Evolutionary conservation across 208 protist species (phyloP), one percentile per base, ranked within the genome.

Genomic region (Strigomonas galati): DNA sequence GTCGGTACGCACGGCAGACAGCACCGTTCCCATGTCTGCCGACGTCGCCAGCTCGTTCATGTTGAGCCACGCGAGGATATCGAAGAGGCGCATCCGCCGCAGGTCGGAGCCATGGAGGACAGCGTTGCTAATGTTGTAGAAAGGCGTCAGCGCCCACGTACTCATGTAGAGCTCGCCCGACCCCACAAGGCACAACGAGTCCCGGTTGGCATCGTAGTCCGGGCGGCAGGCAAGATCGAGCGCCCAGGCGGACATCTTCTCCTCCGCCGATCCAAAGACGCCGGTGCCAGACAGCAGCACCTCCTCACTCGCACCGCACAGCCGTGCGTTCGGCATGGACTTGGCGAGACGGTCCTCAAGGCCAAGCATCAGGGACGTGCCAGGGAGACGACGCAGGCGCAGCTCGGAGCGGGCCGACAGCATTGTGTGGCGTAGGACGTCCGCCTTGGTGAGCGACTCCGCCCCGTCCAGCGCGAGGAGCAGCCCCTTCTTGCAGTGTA

Each of bases 181-280:
- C 0, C 91, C 91, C 40, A 96, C 67, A 26, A 96, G 40, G 60
- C 81, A 89, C 27, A 96, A 65, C 19, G 84, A 87, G n/a, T 88
- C 74, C 21, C 70, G 67, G 64, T 82, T 82, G 19, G 74, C 71
- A 62, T 82, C 73, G 37, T 79, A 82, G 12, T 65, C 72, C n/a
- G 83, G 78, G 14, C 83, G 73, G 65, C 72, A 82, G 12, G 91
- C 85, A n/a, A 96, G 58, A 66, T 96, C 91, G 14, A 94, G 68
- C 24, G 86, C 86, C 88, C 91, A 96, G 21, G 87, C 77, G 28
- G 82, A 67, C 59, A 94, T 82, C 69, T 96, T 96, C 58, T 85
- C 75, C 70, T 96, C 91, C 56, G 83, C 81, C 44, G 71, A 69
- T 7, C 91, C 91, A 27, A 73, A 70, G 15, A 91, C 85, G 49